Conservation (phyloP, 148 eudicot species). For the Rhododendron simsii region DNA sequence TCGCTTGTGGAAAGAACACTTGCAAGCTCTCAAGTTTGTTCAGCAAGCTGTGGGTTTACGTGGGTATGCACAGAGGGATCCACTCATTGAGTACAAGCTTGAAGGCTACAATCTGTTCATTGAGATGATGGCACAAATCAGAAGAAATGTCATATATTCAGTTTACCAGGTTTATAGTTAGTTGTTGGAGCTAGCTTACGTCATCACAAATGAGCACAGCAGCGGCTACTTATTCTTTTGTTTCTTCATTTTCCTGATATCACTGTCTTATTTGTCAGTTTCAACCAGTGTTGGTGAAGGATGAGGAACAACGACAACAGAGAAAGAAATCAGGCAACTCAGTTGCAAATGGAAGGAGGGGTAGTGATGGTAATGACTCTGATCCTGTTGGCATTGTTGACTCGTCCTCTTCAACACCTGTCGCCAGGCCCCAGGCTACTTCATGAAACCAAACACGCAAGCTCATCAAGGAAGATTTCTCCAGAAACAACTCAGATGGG, state of each 20-base stretch:
- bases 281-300: slow-evolving; percentile 79
- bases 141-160: slow-evolving; percentile 94
- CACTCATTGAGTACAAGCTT: slow-evolving; percentile 96
- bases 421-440: slow-evolving; percentile 16
- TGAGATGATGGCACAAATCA: slow-evolving; percentile 97
- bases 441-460: slow-evolving; percentile 3
- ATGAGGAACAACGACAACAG: slow-evolving; percentile 44
- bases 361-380: slow-evolving; percentile 17
- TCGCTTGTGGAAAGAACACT: slow-evolving; percentile 97
- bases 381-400: slow-evolving; percentile 25
- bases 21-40: slow-evolving; percentile 93
- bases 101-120: slow-evolving; percentile 98
- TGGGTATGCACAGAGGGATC: slow-evolving; percentile 97
- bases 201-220: not conserved
- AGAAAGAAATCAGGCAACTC: slow-evolving; percentile 29
- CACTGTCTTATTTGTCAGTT: slow-evolving; percentile 45
- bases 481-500: not conserved
- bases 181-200: slow-evolving; percentile 8
- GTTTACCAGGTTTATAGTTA: slow-evolving; percentile 73
- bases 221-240: not conserved
- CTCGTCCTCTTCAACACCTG: slow-evolving; percentile 34
- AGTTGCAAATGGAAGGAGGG: slow-evolving; percentile 32
- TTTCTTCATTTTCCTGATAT: not conserved
- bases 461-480: not conserved
- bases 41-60: slow-evolving; percentile 98